Conservation (phyloP, 768 basidiomycete species). For the Sarcodon aspratus region DNA sequence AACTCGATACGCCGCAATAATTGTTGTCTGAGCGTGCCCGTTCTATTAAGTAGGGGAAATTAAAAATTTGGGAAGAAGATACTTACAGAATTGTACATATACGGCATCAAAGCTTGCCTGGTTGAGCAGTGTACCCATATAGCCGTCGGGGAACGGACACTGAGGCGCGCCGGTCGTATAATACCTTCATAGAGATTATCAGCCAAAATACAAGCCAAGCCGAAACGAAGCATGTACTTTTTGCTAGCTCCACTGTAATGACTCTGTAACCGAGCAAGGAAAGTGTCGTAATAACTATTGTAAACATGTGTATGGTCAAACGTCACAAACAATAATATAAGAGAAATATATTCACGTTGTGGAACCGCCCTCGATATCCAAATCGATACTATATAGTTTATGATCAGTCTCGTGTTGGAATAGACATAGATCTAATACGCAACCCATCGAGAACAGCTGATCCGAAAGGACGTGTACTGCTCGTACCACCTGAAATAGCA, state of each 20-base stretch:
- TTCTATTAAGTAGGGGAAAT: background rate
- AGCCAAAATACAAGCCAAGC: background rate
- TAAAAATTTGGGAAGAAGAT: conserved; percentile 1
- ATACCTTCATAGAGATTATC: conserved; percentile 27
- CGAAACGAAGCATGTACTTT: conserved; percentile 23
- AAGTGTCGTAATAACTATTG: conserved; percentile 11
- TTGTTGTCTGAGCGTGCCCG: conserved; percentile 33
- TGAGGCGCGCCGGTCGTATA: conserved; percentile 56
- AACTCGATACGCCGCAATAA: conserved; percentile 42
- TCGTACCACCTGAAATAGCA: conserved; percentile 33
- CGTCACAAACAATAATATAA: background rate
- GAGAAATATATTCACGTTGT: conserved; percentile 3
- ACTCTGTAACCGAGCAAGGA: conserved; percentile 41
- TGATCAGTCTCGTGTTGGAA: background rate
- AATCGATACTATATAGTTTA: conserved; percentile 30
- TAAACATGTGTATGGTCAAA: background rate
- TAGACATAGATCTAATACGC: background rate
- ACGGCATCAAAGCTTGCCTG: conserved; percentile 57
- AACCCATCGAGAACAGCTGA: conserved; percentile 64
- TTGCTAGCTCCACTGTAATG: conserved; percentile 40
- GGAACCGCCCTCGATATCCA: conserved; percentile 66
- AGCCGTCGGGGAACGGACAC: conserved; percentile 61
- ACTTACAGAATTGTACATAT: conserved; percentile 59
- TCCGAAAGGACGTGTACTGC: conserved; percentile 59
- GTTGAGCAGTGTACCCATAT: conserved; percentile 47